Percentiles rank a stretch among this genome's conserved stretches.
Evolutionary conservation across 176 grass and related monocot genomes (phyloP).

Genomic region (Oryza glaberrima): DNA sequence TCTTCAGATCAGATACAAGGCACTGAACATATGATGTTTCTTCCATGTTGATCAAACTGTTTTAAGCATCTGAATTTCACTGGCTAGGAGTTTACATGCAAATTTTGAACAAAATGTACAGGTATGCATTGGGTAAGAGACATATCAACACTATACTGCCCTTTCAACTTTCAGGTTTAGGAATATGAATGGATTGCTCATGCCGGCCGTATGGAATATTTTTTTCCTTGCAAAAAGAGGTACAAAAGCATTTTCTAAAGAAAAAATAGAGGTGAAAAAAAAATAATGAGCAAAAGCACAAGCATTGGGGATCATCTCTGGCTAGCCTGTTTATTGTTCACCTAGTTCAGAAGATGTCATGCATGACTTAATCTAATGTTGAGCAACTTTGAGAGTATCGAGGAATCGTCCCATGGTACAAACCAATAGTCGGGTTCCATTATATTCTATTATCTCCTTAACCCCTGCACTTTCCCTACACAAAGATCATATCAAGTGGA

Average conservation of each 20-base stretch:
- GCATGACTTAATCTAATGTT: not conserved
- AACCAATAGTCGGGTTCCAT: constrained; percentile 37
- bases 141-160: not conserved
- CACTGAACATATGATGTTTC: not conserved
- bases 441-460: constrained; percentile 8
- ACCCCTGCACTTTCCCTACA: constrained; percentile 6
- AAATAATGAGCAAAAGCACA: constrained; percentile 15
- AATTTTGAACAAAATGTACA: not conserved
- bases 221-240: not conserved
- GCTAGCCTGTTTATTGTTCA: constrained; percentile 23
- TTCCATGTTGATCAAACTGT: not conserved
- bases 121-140: constrained; percentile 16
- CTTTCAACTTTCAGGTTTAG: constrained; percentile 5
- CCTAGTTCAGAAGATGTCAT: constrained; percentile 23
- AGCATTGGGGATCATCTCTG: not conserved
- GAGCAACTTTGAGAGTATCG: constrained; percentile 30
- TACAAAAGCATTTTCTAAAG: not conserved
- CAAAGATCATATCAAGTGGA: constrained; percentile 35
- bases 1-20: not conserved
- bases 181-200: constrained; percentile 25
- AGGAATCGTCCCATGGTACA: constrained; percentile 44
- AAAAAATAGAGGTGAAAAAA: not conserved
- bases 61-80: not conserved
- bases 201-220: constrained; percentile 29
- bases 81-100: not conserved